Evolutionary conservation across 108 stramenopile genomes (phyloP), one percentile per base, ranked within the genome.

Genomic region (Seminavis robusta): DNA sequence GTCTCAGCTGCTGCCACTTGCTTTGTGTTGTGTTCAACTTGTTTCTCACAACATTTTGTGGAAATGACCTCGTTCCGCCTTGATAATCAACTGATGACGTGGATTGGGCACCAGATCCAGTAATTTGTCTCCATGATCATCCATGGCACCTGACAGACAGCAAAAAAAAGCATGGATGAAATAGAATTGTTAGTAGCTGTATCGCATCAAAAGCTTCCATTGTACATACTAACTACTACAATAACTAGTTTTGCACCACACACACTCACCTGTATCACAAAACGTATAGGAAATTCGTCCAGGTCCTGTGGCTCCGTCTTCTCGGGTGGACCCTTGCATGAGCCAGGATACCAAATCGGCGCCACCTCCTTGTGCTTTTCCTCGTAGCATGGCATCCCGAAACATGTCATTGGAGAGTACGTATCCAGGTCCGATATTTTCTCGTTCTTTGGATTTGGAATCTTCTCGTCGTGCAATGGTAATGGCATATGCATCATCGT

Each of bases 331-430:
- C 61, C 47, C 10, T 27, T 3, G 48, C 9, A 13, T 4, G 49
- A 34, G 19, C 31, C 44, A 10, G 27, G 26, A 11, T 36, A n/a
- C 0, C 13, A 26, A 31, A 45, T 59, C 49, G 57, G 19, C 1
- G 59, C 44, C 29, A 56, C 39, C 11, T 10, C 40, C 38, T 43
- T 53, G 17, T 32, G 54, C 11, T n/a, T n/a, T n/a, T n/a, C n/a
- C n/a, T n/a, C n/a, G n/a, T n/a, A n/a, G n/a, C n/a, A n/a, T n/a
- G 82, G 90, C 90, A 75, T 92, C 90, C 23, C 87, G 84, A 67
- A 86, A 92, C 69, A 87, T 61, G 46, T 92, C 90, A 63, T 86
- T 86, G 27, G 77, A 80, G 16, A 92, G 45, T 2, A 88, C 77
- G 63, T 75, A 88, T 2, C 81, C 90, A 28, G 78, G 68, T 9